These are phyloP conservation scores for Silene latifolia DNA, from an alignment of 148 eudicot species.

Conservation along the genomic window DNA sequence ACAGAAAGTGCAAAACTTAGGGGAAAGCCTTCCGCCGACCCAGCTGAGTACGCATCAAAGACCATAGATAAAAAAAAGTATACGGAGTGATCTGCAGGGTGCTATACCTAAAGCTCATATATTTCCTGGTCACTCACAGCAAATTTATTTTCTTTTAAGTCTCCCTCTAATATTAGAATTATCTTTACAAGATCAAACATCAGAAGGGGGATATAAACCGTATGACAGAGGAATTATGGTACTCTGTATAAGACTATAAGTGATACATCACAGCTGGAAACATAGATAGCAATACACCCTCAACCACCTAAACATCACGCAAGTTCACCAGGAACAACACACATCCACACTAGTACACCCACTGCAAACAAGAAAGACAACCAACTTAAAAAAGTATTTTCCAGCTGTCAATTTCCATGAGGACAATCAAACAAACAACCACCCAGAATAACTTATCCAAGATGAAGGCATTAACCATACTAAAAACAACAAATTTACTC, in stretches of 20 bases:
- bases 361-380: not conserved
- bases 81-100: not conserved
- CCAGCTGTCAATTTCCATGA: not conserved
- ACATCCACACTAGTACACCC: not conserved
- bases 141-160: not conserved
- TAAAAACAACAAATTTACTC: too few species aligned
- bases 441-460: too few species aligned
- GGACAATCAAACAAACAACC: too few species aligned
- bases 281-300: not conserved
- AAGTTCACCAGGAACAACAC: not conserved
- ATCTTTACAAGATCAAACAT: not conserved
- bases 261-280: not conserved
- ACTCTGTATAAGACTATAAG: not conserved
- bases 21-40: not conserved
- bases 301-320: too few species aligned
- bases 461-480: too few species aligned
- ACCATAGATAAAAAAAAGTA: not conserved
- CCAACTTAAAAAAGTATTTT: not conserved
- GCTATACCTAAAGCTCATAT: not conserved
- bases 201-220: not conserved
- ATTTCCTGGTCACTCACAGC: not conserved
- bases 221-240: too few species aligned
- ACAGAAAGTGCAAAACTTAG: conserved; percentile 4
- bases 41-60: not conserved
- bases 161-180: not conserved